A percentile compares a stretch with the other conserved stretches of the same genome.
Conservation (phyloP, 805 yeast genomes). For the Dipodascus albidus region DNA sequence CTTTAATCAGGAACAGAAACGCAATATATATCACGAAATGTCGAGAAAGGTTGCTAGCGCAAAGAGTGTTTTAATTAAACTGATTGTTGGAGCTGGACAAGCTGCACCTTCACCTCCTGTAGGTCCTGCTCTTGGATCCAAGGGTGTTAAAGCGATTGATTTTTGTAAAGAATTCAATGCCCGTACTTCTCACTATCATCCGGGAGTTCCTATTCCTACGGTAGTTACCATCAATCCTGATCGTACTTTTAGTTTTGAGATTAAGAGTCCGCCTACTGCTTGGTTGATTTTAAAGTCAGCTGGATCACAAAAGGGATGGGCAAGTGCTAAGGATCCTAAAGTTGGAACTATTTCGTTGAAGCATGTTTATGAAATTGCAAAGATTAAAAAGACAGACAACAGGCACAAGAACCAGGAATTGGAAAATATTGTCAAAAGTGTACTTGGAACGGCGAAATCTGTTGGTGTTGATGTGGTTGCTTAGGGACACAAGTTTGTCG, state of each 20-base stretch:
- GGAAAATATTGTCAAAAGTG: constrained; percentile 67
- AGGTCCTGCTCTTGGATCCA: constrained; percentile 96
- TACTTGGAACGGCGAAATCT: constrained; percentile 79
- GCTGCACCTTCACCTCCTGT: constrained; percentile 99
- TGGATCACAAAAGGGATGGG: constrained; percentile 69
- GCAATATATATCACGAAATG: neutral
- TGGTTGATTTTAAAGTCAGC: constrained; percentile 78
- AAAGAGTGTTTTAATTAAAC: constrained; percentile 65
- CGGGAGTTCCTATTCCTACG: constrained; percentile 87
- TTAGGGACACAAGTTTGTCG: too few species aligned
- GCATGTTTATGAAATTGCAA: constrained; percentile 90
- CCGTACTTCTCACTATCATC: constrained; percentile 74
- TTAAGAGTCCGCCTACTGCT: constrained; percentile 86
- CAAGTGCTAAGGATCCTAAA: constrained; percentile 27
- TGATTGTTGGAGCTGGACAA: constrained; percentile 92
- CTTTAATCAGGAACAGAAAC: neutral
- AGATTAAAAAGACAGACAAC: constrained; percentile 77
- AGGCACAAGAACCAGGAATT: constrained; percentile 61
- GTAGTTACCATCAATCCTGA: constrained; percentile 83
- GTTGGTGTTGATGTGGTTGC: constrained; percentile 78
- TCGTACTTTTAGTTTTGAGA: constrained; percentile 73
- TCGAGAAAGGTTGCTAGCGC: constrained; percentile 25
- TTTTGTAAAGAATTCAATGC: constrained; percentile 97
- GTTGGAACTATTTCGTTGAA: constrained; percentile 69
- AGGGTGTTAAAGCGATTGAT: constrained; percentile 94